Percentiles rank a stretch among this genome's conserved stretches.
Conservation (phyloP, 768 basidiomycete genomes). For the Leccinum variicolor region DNA sequence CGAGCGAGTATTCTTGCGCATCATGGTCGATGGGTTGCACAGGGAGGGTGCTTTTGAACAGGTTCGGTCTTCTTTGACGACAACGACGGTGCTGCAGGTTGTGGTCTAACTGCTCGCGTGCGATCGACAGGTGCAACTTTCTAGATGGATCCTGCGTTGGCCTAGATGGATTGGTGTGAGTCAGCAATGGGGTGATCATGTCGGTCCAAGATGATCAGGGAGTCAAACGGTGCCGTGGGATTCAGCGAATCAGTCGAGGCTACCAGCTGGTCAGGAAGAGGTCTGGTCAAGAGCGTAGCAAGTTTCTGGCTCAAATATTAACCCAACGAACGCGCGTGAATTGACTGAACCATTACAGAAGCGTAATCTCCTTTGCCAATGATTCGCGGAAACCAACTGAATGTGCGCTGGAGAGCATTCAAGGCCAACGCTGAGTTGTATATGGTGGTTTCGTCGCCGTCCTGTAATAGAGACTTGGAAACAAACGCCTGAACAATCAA, state of each 20-base stretch:
- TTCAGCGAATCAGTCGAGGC: constrained; percentile 41
- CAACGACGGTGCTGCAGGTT: too few relatives aligned
- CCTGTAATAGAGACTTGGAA: constrained; percentile 42
- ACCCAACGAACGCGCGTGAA: not conserved
- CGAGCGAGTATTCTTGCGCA: too few relatives aligned
- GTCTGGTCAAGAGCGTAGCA: constrained; percentile 63
- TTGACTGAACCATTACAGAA: constrained; percentile 43
- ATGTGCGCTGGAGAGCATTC: constrained; percentile 75
- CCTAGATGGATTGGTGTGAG: too few relatives aligned
- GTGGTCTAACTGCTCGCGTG: too few relatives aligned
- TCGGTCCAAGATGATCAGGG: constrained; percentile 85
- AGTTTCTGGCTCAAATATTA: constrained; percentile 55
- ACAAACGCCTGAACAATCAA: not conserved
- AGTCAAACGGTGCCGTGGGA: constrained; percentile 68
- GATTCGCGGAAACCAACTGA: constrained; percentile 88
- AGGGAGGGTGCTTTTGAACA: too few relatives aligned
- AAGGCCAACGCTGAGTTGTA: constrained; percentile 89
- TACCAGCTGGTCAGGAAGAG: constrained; percentile 42
- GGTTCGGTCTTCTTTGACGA: too few relatives aligned
- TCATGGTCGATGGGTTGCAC: too few relatives aligned
- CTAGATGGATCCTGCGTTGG: too few relatives aligned
- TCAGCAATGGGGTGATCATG: constrained; percentile 89
- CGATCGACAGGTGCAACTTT: too few relatives aligned
- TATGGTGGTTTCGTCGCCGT: constrained; percentile 87
- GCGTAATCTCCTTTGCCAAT: constrained; percentile 91